Conservation (phyloP, 73 alveolate genomes). For the Paramecium pentaurelia region DNA sequence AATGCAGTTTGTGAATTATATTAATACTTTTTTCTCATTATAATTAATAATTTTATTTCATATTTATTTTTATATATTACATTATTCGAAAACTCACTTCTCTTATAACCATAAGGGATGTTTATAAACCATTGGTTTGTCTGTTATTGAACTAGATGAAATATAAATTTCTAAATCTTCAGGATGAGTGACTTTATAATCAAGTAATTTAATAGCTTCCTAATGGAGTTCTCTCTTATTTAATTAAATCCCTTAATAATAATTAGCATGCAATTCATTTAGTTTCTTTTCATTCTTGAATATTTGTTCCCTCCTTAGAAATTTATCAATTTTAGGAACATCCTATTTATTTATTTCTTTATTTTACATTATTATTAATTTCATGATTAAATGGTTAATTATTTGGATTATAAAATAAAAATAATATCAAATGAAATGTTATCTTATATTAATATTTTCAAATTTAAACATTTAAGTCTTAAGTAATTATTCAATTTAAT, state of each 20-base stretch:
- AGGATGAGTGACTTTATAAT: neutral
- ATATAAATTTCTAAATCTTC: neutral
- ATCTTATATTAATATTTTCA: no score
- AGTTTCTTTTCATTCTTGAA: neutral
- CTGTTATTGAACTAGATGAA: neutral
- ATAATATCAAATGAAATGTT: no score
- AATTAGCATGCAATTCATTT: neutral
- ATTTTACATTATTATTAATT: neutral
- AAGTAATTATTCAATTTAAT: no score
- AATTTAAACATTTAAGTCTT: no score
- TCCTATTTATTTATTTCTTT: neutral
- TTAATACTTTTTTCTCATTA: neutral
- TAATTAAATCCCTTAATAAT: neutral
- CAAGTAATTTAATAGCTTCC: neutral
- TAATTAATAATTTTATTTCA: neutral
- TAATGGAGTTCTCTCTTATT: neutral
- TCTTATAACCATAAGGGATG: neutral
- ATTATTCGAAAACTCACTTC: neutral
- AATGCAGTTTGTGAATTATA: constrained; percentile 22
- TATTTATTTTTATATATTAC: neutral
- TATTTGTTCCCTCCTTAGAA: neutral
- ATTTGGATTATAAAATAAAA: no score
- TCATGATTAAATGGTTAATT: neutral
- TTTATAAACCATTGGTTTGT: neutral
- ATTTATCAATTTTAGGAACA: neutral